These are phyloP conservation scores for Diplodia mutila DNA, from an alignment of 2,329 filamentous ascomycete genomes.

Conservation along the genomic window DNA sequence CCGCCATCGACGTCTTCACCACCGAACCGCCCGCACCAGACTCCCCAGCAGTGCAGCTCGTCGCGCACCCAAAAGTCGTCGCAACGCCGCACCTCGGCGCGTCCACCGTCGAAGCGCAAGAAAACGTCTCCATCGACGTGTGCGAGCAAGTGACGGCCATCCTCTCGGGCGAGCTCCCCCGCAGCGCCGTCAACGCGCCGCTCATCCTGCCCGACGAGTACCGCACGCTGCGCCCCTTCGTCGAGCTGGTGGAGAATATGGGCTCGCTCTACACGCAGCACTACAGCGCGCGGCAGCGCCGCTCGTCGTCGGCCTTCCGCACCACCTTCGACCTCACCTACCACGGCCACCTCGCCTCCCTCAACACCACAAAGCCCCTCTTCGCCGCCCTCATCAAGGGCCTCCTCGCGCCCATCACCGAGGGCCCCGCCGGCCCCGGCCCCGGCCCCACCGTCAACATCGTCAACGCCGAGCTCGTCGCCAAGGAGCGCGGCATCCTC, in stretches of 20 bases:
- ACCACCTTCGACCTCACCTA: slow-evolving; percentile 77
- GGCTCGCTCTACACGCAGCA: slow-evolving; percentile 79
- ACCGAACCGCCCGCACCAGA: slow-evolving; percentile 68
- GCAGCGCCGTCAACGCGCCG: slow-evolving; percentile 78
- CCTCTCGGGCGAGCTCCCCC: slow-evolving; percentile 71
- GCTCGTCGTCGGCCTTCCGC: slow-evolving; percentile 51
- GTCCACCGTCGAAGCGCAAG: slow-evolving; percentile 79
- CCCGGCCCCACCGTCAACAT: slow-evolving; percentile 77
- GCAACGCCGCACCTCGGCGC: slow-evolving; percentile 81
- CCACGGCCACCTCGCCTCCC: slow-evolving; percentile 71
- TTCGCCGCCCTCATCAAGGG: slow-evolving; percentile 81
- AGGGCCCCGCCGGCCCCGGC: slow-evolving; percentile 46
- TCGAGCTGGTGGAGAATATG: slow-evolving; percentile 77
- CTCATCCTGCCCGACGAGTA: slow-evolving; percentile 82
- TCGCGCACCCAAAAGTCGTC: slow-evolving; percentile 72
- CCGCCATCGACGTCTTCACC: slow-evolving; percentile 80
- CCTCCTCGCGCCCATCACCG: slow-evolving; percentile 64
- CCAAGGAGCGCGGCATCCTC: slow-evolving; percentile 75
- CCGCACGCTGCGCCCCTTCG: slow-evolving; percentile 75
- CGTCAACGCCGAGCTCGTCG: slow-evolving; percentile 76
- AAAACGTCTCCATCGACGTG: slow-evolving; percentile 82
- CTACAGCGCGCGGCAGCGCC: slow-evolving; percentile 49
- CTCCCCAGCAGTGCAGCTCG: slow-evolving; percentile 65
- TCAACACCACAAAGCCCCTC: slow-evolving; percentile 76
- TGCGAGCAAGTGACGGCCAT: slow-evolving; percentile 79